Base-by-base conservation (phyloP, 306 rosid species). In the Trifolium repens region DNA sequence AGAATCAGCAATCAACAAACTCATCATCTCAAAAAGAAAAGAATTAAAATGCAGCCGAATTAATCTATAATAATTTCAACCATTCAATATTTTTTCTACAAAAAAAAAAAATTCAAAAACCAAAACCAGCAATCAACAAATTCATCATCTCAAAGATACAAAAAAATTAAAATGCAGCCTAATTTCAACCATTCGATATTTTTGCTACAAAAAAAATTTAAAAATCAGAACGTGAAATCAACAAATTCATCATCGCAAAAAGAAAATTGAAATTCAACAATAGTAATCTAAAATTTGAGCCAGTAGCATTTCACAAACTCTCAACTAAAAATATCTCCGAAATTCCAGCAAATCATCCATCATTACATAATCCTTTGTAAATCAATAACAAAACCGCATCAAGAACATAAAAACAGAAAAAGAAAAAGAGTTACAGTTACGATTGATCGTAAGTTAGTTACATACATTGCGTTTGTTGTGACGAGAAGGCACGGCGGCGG, bases 401-500 rank as follows among this genome's bases (percentile, higher is more conserved):
- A 59, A 57, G 4, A 72, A 5, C 9, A 12, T 3, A 22, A n/a
- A n/a, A 5, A 32, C 14, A 4, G 15, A 72, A 46, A 19, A 4
- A 5, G 53, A 42, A 40, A 14, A 24, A 1, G 14, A 26, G 4
- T 62, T 54, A 54, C 1, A 16, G 69, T 70, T 5, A 54, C 5
- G 66, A 57, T 5, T 0, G 14, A 39, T 54, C 8, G 67, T 67
- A 44, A 74, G 59, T 72, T 73, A 80, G 42, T 39, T 71, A 19
- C 11, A 19, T 55, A 55, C 61, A 22, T 81, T 71, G 6, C 22
- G 40, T 27, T 80, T 74, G 72, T 70, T 62, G 22, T 87, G 79
- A 50, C 71, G 81, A 49, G 89, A 73, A 2, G 74, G 68, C 1
- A 85, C 80, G 8, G 84, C n/a, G 78, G 74, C 22, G 86, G 77